Conservation (phyloP, 2,329 filamentous ascomycete species). For the Fusarium virguliforme region DNA sequence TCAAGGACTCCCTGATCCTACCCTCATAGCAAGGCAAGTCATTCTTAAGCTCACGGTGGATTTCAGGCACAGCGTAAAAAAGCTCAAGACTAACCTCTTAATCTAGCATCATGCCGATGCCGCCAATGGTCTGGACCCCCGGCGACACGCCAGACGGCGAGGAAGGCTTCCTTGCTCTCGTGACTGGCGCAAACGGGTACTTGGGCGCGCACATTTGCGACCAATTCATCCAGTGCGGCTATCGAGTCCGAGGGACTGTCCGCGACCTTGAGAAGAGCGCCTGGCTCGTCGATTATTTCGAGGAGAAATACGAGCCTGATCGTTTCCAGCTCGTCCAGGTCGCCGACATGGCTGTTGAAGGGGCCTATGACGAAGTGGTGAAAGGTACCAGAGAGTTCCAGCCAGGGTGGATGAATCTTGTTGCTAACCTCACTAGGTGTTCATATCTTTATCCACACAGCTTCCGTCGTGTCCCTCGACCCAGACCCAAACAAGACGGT, state of each 20-base stretch:
- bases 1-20: too few relatives aligned
- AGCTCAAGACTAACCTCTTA: not conserved
- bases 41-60: not conserved
- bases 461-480: constrained; percentile 55
- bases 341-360: constrained; percentile 51
- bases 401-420: not conserved
- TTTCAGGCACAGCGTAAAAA: not conserved
- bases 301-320: constrained; percentile 52
- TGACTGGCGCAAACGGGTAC: constrained; percentile 61
- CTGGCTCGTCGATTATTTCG: constrained; percentile 52
- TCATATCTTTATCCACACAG: constrained; percentile 58
- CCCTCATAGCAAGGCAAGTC: not conserved
- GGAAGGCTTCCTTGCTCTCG: constrained; percentile 54
- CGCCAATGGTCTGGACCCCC: too few relatives aligned
- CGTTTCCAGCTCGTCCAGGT: constrained; percentile 55
- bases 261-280: constrained; percentile 53
- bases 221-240: constrained; percentile 57
- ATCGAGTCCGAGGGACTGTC: constrained; percentile 61
- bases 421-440: constrained; percentile 30
- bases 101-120: not conserved
- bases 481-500: constrained; percentile 60
- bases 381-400: constrained; percentile 34
- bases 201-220: constrained; percentile 58
- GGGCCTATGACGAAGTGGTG: constrained; percentile 49
- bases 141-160: too few relatives aligned